Conservation (phyloP, 306 rosid species). For the Argentina anserina region DNA sequence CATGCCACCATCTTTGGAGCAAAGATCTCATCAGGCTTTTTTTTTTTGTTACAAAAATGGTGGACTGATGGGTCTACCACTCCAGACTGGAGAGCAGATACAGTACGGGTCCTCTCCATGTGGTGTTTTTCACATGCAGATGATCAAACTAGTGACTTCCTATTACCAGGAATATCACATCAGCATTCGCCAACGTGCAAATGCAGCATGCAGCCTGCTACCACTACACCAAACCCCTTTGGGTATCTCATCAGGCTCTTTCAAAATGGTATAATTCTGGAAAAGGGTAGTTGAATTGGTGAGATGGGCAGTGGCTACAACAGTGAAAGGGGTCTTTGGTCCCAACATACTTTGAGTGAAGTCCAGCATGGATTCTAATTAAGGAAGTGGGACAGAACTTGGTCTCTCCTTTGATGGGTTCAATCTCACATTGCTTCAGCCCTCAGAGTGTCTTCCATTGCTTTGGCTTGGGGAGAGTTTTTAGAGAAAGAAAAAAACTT, state of each 20-base stretch:
- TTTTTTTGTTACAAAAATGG: too few species aligned
- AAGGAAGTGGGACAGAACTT: constrained; percentile 70
- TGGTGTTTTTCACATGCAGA: too few species aligned
- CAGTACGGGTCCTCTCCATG: too few species aligned
- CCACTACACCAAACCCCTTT: too few species aligned
- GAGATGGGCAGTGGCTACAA: constrained; percentile 41
- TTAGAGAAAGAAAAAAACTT: constrained; percentile 42
- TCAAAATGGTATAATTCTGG: constrained; percentile 64
- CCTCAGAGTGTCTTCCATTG: constrained; percentile 52
- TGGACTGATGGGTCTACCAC: too few species aligned
- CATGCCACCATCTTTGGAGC: constrained; percentile 79
- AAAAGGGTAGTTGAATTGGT: constrained; percentile 45
- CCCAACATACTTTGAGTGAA: constrained; percentile 45
- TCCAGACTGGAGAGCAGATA: too few species aligned
- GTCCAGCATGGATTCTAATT: constrained; percentile 67
- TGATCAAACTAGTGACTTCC: too few species aligned
- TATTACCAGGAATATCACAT: too few species aligned
- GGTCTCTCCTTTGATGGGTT: constrained; percentile 61
- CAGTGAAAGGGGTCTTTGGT: constrained; percentile 12
- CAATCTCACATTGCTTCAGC: constrained; percentile 53
- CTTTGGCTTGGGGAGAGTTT: constrained; percentile 60
- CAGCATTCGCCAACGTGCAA: too few species aligned
- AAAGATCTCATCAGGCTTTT: constrained; percentile 30
- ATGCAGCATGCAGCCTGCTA: too few species aligned
- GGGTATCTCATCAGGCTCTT: constrained; percentile 36